Base-by-base conservation (phyloP, 1,284 basidiomycete species). In the Cutaneotrichosporon cyanovorans region DNA sequence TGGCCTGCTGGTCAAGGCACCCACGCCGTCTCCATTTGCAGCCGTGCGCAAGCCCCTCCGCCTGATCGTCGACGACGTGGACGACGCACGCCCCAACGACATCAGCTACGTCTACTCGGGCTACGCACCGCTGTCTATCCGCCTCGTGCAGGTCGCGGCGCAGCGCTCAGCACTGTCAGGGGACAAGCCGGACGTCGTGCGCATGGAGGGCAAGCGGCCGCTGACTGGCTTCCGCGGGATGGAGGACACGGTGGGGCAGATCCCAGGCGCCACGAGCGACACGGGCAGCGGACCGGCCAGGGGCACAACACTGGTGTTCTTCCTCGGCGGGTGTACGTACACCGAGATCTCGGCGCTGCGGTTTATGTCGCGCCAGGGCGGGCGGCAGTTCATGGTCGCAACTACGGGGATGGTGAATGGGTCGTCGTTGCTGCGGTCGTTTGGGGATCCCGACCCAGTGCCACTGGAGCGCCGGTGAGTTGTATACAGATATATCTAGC, bases 271-370 rank as follows among this genome's bases (percentile, higher is more conserved):
- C 56, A 85, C 83, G 3, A 80, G 95, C 42, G 92, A 99, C 71
- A 76, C 40, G 70, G 78, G 30, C 87, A 45, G 10, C 31, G 12
- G 31, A 15, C 42, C 43, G 32, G 21, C 20, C 37, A 19, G 36
- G 8, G 40, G 44, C 79, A 95, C 85, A 3, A 96, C 90, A 2
- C 80, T 95, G 19, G 87, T 99, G 10, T 96, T 96, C 73, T 97
- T 97, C 79, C 74, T 98, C n/a, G 95, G 95, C 30, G 95, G 95
- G 3, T 92, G 92, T 66, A 98, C 95, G 6, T 95, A 87, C 62
- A 92, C 93, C 7, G 95, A 98, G 74, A 87, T 98, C 45, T 84
- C 92, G 18, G 92, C 93, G 9, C 68, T 99, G 57, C 77, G 95
- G 62, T 95, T 89, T 84, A 85, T 93, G 68, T 79, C 80, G 50